Base-by-base conservation (phyloP, 148 eudicot species). In the Arbutus unedo region DNA sequence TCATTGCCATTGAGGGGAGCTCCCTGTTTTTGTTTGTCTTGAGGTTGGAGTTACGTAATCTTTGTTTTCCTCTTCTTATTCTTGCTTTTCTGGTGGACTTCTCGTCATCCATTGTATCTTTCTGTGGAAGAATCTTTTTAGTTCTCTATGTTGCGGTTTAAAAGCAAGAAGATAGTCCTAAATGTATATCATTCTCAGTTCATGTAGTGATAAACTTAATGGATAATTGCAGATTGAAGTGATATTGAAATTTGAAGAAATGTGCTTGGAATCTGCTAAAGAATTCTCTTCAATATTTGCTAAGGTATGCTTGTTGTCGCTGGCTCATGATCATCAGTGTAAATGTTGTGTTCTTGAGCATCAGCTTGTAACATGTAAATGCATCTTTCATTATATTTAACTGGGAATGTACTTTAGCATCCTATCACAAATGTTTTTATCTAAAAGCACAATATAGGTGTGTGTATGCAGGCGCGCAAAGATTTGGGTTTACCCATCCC, bases 231-330 rank as follows among this genome's bases (percentile, higher is more conserved):
- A 95, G 98, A 94, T 96, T 79, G 98, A 96, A 87, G 93, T 96
- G 86, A 96, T 96, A 73, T 79, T 94, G 57, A 96, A 96, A 86
- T 87, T 92, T 81, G 98, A 96, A 87, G 98, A 96, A 87, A 91
- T 96, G 91, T 94, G 98, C 88, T 89, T 90, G 23, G 98, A 93
- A 83, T 91, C 98, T 21, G 90, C 90, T 5, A 96, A 81, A 84
- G 96, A 93, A 71, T 85, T 91, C 74, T 84, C 91, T 79, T 81
- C 94, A 14, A 25, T 93, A 43, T 96, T 96, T 89, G 88, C 88
- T 72, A 89, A 90, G 95, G 97, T 93, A 90, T 55, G 51, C 45
- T 81, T 62, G 31, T 44, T 54, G 4, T 55, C 38, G 31, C 19
- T 57, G 70, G 38, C 7, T 56, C 19, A 3, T 38, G 15, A 8